Evolutionary conservation across 2,329 filamentous ascomycete genomes (phyloP).

Genomic region (Hymenoscyphus repandus): DNA sequence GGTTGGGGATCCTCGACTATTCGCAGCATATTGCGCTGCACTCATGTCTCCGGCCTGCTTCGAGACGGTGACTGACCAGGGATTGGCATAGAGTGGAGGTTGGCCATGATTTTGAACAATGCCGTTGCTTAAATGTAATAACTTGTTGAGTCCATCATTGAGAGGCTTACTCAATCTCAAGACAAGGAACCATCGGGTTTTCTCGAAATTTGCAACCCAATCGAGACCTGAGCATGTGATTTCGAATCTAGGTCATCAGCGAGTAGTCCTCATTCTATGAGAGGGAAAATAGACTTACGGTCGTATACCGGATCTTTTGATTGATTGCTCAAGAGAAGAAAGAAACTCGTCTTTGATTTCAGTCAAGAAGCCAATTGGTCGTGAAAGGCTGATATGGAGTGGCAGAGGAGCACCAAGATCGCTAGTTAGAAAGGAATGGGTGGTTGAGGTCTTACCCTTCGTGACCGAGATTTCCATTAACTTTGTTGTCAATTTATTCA

Average conservation of each 20-base stretch:
- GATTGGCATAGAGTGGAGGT: slow-evolving; percentile 61
- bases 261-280: not conserved
- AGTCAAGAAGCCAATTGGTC: slow-evolving; percentile 69
- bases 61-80: not conserved
- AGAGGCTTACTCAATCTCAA: slow-evolving; percentile 49
- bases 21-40: not conserved
- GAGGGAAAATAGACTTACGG: slow-evolving; percentile 35
- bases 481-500: slow-evolving; percentile 39
- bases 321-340: slow-evolving; percentile 41
- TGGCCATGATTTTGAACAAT: slow-evolving; percentile 57
- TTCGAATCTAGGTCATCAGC: slow-evolving; percentile 20
- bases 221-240: slow-evolving; percentile 39
- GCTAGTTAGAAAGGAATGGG: slow-evolving; percentile 68
- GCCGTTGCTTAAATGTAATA: slow-evolving; percentile 65
- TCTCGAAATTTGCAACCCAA: slow-evolving; percentile 63
- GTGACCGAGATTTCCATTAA: slow-evolving; percentile 28
- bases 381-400: slow-evolving; percentile 85
- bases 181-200: slow-evolving; percentile 78
- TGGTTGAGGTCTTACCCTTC: slow-evolving; percentile 24
- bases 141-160: slow-evolving; percentile 50
- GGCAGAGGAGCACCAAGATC: slow-evolving; percentile 74
- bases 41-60: slow-evolving; percentile 8
- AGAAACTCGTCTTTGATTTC: slow-evolving; percentile 68
- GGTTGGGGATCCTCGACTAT: slow-evolving; percentile 1
- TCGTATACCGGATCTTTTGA: slow-evolving; percentile 38